These are phyloP conservation scores for Scheffersomyces segobiensis DNA, from an alignment of 1,139 yeast species.

Conservation along the genomic window DNA sequence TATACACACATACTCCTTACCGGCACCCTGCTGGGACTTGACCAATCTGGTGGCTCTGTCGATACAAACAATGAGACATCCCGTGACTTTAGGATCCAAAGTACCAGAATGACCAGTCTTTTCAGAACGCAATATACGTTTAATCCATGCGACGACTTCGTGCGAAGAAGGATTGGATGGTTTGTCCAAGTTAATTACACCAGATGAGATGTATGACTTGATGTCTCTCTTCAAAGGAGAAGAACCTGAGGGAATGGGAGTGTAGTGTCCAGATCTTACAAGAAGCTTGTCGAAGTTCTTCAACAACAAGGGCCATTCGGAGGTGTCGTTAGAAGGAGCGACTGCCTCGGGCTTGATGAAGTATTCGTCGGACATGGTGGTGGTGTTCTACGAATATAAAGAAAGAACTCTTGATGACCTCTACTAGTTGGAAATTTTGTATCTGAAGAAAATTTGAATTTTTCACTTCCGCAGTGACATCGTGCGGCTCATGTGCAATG, in stretches of 20 bases:
- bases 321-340: conserved; percentile 79
- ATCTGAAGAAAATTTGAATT: background rate
- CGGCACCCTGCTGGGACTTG: conserved; percentile 99
- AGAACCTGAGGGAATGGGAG: conserved; percentile 95
- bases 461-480: conserved; percentile 8
- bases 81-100: conserved; percentile 97
- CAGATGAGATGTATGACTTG: conserved; percentile 85
- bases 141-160: conserved; percentile 99
- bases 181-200: conserved; percentile 95
- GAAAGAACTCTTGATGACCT: background rate
- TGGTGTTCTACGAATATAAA: conserved; percentile 1
- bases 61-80: conserved; percentile 95
- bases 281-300: conserved; percentile 92
- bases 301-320: conserved; percentile 92
- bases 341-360: conserved; percentile 89
- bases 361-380: conserved; percentile 58
- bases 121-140: conserved; percentile 90
- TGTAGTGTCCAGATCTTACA: conserved; percentile 94
- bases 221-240: conserved; percentile 94
- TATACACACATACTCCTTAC: conserved; percentile 98
- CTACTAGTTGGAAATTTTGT: background rate
- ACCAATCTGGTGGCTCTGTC: conserved; percentile 98
- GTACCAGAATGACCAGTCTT: conserved; percentile 99
- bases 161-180: conserved; percentile 98
- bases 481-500: conserved; percentile 20